These are phyloP conservation scores for Dothistroma pini DNA, from an alignment of 2,329 filamentous ascomycete genomes.

Conservation along the genomic window DNA sequence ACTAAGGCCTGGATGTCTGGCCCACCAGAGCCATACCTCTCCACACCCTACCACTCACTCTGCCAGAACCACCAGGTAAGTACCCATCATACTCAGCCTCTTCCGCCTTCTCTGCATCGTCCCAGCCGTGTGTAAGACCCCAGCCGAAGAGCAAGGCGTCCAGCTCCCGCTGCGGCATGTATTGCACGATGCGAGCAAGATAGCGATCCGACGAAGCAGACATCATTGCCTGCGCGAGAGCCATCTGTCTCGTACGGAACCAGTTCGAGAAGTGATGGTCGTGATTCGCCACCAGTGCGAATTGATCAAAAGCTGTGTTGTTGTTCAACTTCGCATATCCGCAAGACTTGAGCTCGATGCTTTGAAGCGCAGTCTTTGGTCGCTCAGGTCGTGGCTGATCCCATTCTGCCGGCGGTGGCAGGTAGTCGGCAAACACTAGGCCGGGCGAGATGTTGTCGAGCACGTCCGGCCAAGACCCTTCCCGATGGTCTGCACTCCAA, in stretches of 20 bases:
- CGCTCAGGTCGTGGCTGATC: constrained; percentile 24
- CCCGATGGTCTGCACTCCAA: constrained; percentile 36
- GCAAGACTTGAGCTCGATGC: constrained; percentile 57
- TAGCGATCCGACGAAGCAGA: constrained; percentile 32
- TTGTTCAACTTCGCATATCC: constrained; percentile 53
- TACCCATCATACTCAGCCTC: constrained; percentile 43
- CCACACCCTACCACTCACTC: constrained; percentile 34
- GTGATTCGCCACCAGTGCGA: constrained; percentile 29
- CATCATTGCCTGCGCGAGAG: constrained; percentile 39
- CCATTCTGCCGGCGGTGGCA: constrained; percentile 32
- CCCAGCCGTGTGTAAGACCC: constrained; percentile 35
- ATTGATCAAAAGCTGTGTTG: constrained; percentile 34
- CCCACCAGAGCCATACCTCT: constrained; percentile 6
- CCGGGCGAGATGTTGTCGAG: constrained; percentile 52
- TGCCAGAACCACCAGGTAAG: constrained; percentile 40
- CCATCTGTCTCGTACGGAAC: constrained; percentile 33
- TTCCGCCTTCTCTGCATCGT: constrained; percentile 30
- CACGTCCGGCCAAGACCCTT: constrained; percentile 49
- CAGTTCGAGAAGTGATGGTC: constrained; percentile 21
- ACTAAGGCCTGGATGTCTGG: background rate
- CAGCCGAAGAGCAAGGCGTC: constrained; percentile 30
- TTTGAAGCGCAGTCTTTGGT: constrained; percentile 35
- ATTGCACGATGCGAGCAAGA: constrained; percentile 41
- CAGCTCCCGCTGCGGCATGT: constrained; percentile 34
- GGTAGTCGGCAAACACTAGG: constrained; percentile 41